These are phyloP conservation scores for Debaryomyces udenii DNA, from an alignment of 1,139 yeast species.

Conservation along the genomic window DNA sequence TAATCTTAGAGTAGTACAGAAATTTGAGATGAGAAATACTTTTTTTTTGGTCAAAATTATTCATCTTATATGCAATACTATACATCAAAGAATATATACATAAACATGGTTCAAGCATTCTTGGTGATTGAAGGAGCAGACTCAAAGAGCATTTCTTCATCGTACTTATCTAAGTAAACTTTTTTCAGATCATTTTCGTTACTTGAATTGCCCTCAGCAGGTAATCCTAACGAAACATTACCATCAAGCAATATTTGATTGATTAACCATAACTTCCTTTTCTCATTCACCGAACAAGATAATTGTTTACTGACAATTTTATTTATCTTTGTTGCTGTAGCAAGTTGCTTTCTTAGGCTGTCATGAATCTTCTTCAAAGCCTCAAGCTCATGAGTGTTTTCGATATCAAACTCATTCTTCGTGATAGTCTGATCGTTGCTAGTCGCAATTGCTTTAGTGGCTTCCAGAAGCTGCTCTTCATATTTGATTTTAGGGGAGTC, in stretches of 20 bases:
- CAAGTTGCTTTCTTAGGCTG: constrained; percentile 22
- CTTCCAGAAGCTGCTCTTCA: constrained; percentile 12
- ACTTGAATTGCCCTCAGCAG: constrained; percentile 23
- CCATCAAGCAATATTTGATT: constrained; percentile 63
- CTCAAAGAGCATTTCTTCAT: constrained; percentile 28
- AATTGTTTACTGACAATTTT: constrained; percentile 48
- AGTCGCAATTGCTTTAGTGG: neutral
- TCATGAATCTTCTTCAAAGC: constrained; percentile 25
- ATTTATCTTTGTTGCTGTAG: constrained; percentile 55
- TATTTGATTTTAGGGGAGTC: neutral
- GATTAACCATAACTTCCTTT: constrained; percentile 52
- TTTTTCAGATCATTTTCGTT: constrained; percentile 20
- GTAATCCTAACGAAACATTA: constrained; percentile 43
- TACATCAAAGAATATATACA: neutral
- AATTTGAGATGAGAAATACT: constrained; percentile 9
- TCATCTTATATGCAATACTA: constrained; percentile 7
- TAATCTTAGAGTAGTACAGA: neutral
- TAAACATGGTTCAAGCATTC: neutral
- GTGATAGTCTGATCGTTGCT: neutral
- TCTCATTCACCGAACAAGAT: constrained; percentile 34
- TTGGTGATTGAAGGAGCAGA: neutral
- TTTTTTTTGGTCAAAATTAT: constrained; percentile 1
- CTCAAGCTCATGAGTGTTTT: constrained; percentile 20
- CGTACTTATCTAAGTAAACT: constrained; percentile 34
- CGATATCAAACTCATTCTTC: constrained; percentile 16